These are phyloP conservation scores for Chlamydomonas eustigma DNA, from an alignment of 139 green algal genomes.

Conservation along the genomic window DNA sequence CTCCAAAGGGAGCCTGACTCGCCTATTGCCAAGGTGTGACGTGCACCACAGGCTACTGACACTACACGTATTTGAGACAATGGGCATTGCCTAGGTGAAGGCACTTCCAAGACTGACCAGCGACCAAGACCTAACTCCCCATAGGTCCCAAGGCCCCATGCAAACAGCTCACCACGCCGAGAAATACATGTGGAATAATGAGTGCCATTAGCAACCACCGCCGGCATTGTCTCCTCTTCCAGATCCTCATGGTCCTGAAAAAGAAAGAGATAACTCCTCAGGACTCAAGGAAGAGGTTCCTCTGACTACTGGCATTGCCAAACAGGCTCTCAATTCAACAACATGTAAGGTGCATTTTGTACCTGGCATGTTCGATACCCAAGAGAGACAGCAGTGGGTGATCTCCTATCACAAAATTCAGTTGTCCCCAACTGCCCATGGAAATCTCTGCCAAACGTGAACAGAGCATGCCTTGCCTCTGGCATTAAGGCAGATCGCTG, in stretches of 20 bases:
- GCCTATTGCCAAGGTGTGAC: conserved; percentile 75
- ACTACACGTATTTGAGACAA: conserved; percentile 41
- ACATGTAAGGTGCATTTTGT: no score
- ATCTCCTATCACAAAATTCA: conserved; percentile 31
- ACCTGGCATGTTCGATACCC: conserved; percentile 44
- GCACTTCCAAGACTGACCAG: conserved; percentile 59
- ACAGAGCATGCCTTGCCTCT: conserved; percentile 27
- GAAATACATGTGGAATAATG: conserved; percentile 60
- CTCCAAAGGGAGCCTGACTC: conserved; percentile 66
- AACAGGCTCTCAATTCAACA: no score
- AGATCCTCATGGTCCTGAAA: conserved; percentile 28
- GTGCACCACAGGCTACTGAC: conserved; percentile 59
- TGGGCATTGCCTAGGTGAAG: conserved; percentile 17
- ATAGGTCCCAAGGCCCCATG: conserved; percentile 70
- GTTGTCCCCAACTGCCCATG: conserved; percentile 74
- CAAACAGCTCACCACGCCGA: conserved; percentile 66
- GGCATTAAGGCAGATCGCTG: neutral
- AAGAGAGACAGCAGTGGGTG: conserved; percentile 28
- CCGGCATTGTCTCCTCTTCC: conserved; percentile 63
- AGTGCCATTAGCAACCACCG: conserved; percentile 63
- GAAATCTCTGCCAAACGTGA: conserved; percentile 57
- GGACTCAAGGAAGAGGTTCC: no score
- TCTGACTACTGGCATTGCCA: no score
- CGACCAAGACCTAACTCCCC: conserved; percentile 71
- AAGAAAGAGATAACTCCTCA: conserved; percentile 6